Evolutionary conservation across 306 rosid genomes (phyloP), one percentile per base, ranked within the genome.

Genomic region (Medicago lupulina): DNA sequence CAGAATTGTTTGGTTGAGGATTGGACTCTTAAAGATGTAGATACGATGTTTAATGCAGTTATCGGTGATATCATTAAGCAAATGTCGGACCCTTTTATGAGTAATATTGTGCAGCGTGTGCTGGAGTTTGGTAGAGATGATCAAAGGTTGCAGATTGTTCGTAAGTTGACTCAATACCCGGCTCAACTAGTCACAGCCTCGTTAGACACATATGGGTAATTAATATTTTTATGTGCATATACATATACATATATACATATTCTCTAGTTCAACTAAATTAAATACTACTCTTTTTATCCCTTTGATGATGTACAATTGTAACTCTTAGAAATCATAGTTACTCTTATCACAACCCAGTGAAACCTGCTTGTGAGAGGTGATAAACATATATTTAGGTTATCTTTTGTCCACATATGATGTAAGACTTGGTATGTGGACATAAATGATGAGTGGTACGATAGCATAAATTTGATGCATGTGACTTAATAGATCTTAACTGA

Each of bases 21-120:
- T 60, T 93, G 93, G 31, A 74, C 75, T 8, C n/a, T n/a, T n/a
- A n/a, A n/a, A n/a, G n/a, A n/a, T n/a, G n/a, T n/a, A n/a, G n/a
- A n/a, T n/a, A n/a, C n/a, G n/a, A n/a, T n/a, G 54, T 88, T 90
- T 47, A 51, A 71, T 12, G 85, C 81, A 18, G 76, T 92, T 23
- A 71, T 87, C 34, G 77, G 75, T 40, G 81, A 87, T 79, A 84
- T 86, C 55, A 84, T 79, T 60, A 93, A 90, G 16, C 93, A 90
- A 25, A 86, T 84, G 86, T 76, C 60, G 66, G 79, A 92, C 71
- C 92, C 92, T 13, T 88, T 88, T 69, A 96, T 92, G 6, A 92
- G 90, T 81, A 87, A 90, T 81, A 89, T 92, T 63, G 89, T 92
- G 69, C 97, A 92, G 81, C 90, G 88, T 76, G 71, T 92, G 74